A percentile compares a stretch with the other conserved stretches of the same genome.
phyloP scores from a whole-genome alignment of 306 rosid genomes.

The Adenanthera pavonina region DNA sequence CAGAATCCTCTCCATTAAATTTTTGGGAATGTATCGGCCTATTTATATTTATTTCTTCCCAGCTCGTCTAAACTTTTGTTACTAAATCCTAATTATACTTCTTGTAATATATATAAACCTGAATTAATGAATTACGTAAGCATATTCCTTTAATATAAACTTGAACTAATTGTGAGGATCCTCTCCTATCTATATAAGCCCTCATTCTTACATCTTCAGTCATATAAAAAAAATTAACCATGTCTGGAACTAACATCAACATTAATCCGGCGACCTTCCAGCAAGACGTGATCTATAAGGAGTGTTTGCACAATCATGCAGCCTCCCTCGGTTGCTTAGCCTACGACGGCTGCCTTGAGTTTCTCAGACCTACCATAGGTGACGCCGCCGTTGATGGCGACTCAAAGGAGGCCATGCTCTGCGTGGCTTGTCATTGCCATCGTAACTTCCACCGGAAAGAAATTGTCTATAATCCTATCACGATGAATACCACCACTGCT shows the following conservation, averaged over 20 bases:
- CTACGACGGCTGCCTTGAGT: conserved; percentile 25
- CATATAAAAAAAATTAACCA: background rate
- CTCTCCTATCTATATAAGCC: background rate
- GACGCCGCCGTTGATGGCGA: background rate
- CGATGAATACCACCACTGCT: too few species aligned
- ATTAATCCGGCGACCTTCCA: background rate
- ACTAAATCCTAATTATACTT: too few species aligned
- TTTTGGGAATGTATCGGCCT: too few species aligned
- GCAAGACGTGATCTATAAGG: conserved; percentile 17
- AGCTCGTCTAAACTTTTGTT: too few species aligned
- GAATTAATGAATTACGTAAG: too few species aligned
- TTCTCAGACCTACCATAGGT: background rate
- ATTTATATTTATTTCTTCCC: too few species aligned
- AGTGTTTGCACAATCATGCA: conserved; percentile 30
- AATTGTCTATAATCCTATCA: background rate
- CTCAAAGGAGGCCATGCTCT: background rate
- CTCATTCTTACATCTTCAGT: background rate
- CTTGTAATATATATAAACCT: too few species aligned
- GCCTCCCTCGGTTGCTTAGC: background rate
- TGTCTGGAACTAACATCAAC: background rate
- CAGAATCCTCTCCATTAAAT: too few species aligned
- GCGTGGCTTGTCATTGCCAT: too few species aligned
- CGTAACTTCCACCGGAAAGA: background rate
- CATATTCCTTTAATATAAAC: too few species aligned
- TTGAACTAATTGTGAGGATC: too few species aligned